Conservation (phyloP, 2,329 filamentous ascomycete genomes). For the Trichoderma lentiforme region DNA sequence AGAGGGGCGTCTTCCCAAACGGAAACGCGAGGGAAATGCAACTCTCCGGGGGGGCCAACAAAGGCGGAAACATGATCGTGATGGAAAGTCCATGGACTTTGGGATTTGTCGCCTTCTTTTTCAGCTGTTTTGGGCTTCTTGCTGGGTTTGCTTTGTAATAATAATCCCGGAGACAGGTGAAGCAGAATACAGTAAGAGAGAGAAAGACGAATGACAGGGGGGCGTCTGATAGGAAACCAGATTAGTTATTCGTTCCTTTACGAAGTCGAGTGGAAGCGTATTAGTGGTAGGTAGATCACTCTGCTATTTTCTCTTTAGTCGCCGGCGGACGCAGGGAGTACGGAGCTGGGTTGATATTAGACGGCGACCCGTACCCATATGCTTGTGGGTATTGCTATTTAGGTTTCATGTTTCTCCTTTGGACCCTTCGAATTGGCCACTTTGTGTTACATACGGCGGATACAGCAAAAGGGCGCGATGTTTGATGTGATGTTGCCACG, state of each 20-base stretch:
- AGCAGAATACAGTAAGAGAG: not conserved
- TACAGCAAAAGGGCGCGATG: not conserved
- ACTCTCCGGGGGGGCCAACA: not conserved
- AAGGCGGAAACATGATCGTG: not conserved
- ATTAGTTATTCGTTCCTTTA: not conserved
- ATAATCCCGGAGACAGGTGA: not conserved
- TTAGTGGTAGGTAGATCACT: not conserved
- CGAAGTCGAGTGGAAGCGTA: not conserved
- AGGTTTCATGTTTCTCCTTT: not conserved
- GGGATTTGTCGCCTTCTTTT: not conserved
- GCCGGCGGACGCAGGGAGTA: not conserved
- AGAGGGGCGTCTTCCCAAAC: not conserved
- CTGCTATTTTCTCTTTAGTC: not conserved
- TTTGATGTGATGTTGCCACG: not conserved
- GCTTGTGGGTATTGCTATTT: not conserved
- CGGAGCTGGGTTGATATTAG: not conserved
- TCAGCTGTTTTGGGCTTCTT: not conserved
- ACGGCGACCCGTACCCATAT: not conserved
- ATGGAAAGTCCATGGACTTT: conserved; percentile 13
- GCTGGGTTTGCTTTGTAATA: not conserved
- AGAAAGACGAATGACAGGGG: not conserved
- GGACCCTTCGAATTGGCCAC: not conserved
- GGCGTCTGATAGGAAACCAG: not conserved
- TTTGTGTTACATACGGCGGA: not conserved
- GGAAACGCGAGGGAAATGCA: not conserved